A percentile compares a stretch with the other conserved stretches of the same genome.
phyloP scores from a whole-genome alignment of 2,329 filamentous ascomycete genomes.

The Diaporthe humulicola region DNA sequence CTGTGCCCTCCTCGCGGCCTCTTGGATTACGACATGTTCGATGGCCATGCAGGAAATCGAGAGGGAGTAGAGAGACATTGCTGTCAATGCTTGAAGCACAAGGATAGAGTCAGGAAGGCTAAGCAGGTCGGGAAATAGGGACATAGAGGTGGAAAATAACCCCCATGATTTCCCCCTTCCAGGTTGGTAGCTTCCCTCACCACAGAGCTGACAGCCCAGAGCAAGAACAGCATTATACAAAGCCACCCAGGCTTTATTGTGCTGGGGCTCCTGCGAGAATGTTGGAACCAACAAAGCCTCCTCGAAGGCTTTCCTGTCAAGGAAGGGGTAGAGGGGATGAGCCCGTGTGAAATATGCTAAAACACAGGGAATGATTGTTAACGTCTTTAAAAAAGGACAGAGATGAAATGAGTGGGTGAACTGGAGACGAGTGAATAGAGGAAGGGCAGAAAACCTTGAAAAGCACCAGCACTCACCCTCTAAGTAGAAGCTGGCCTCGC shows the following conservation, averaged over 20 bases:
- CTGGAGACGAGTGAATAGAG: not conserved
- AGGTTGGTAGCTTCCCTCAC: conserved; percentile 54
- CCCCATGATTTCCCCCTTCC: conserved; percentile 55
- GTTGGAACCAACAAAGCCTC: conserved; percentile 46
- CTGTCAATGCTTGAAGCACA: conserved; percentile 49
- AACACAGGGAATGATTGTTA: not conserved
- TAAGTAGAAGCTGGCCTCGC: not conserved
- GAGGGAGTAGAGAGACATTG: conserved; percentile 48
- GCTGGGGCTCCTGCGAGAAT: conserved; percentile 44
- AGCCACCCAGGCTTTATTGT: conserved; percentile 51
- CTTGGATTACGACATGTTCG: conserved; percentile 49
- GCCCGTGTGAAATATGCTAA: conserved; percentile 55
- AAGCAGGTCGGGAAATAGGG: conserved; percentile 51
- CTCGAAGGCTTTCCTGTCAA: conserved; percentile 54
- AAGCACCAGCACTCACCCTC: conserved; percentile 45
- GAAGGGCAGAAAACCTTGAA: conserved; percentile 11
- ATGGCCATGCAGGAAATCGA: conserved; percentile 48
- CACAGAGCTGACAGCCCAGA: conserved; percentile 52
- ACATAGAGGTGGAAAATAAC: conserved; percentile 53
- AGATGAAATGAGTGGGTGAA: not conserved
- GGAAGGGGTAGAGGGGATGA: conserved; percentile 56
- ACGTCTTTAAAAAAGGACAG: not conserved
- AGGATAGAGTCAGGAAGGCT: conserved; percentile 48
- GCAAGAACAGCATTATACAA: conserved; percentile 56
- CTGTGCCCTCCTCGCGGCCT: conserved; percentile 49